phyloP scores from a whole-genome alignment of 2,329 filamentous ascomycete species.

The Tothia fuscella region DNA sequence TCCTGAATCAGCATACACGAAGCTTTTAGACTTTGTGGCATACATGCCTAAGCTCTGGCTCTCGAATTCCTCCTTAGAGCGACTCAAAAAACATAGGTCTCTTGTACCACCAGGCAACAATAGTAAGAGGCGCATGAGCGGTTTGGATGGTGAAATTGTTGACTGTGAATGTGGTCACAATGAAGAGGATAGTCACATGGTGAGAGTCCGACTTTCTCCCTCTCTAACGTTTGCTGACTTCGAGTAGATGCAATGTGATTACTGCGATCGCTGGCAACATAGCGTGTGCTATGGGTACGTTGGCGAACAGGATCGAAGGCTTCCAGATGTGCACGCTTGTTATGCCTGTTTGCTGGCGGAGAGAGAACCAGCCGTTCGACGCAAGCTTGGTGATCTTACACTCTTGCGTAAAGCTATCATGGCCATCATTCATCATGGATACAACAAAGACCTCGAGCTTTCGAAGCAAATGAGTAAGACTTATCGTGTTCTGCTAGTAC shows the following conservation, averaged over 20 bases:
- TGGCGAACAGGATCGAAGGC: constrained; percentile 23
- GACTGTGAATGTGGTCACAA: constrained; percentile 31
- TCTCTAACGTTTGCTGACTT: background rate
- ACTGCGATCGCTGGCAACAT: constrained; percentile 35
- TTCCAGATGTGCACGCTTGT: constrained; percentile 32
- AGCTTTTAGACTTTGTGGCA: background rate
- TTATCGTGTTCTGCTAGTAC: background rate
- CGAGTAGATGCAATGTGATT: constrained; percentile 31
- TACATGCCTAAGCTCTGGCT: constrained; percentile 9
- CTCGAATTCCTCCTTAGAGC: constrained; percentile 13
- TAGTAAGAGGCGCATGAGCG: background rate
- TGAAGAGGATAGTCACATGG: constrained; percentile 30
- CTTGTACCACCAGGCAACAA: constrained; percentile 20
- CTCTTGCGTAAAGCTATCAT: constrained; percentile 15
- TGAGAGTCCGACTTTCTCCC: constrained; percentile 13
- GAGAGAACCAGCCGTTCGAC: constrained; percentile 12
- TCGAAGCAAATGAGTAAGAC: constrained; percentile 14
- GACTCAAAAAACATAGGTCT: constrained; percentile 16
- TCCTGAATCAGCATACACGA: background rate
- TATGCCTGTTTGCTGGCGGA: constrained; percentile 32
- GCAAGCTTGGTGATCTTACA: constrained; percentile 13
- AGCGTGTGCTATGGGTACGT: constrained; percentile 34
- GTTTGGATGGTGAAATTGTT: constrained; percentile 13
- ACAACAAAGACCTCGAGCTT: constrained; percentile 13
- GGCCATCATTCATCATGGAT: constrained; percentile 15